Evolutionary conservation across 208 protist species (phyloP).

Genomic region (Phytomonas serpens): DNA sequence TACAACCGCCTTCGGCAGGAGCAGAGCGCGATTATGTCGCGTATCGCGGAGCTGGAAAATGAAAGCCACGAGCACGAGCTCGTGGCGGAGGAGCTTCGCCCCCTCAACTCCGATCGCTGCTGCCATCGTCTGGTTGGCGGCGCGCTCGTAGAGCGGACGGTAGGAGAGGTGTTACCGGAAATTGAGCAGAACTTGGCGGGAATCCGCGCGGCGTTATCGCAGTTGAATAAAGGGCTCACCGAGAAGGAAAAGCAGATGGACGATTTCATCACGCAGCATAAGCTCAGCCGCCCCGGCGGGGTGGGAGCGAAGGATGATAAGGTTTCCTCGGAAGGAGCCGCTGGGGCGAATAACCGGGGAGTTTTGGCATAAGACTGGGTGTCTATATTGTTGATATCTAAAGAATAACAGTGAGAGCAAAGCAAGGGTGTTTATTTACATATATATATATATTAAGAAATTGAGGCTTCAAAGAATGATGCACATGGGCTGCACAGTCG

Average conservation of each 20-base stretch:
- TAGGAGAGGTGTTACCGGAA: constrained; percentile 91
- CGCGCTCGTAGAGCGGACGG: constrained; percentile 93
- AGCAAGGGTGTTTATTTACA: background rate
- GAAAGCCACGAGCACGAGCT: constrained; percentile 88
- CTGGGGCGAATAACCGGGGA: constrained; percentile 34
- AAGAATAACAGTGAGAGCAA: background rate
- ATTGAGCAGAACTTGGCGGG: constrained; percentile 86
- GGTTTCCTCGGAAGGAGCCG: constrained; percentile 15
- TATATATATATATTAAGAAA: background rate
- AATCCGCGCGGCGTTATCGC: constrained; percentile 60
- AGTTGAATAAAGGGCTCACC: constrained; percentile 66
- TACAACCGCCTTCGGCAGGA: constrained; percentile 86
- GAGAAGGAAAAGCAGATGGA: constrained; percentile 84
- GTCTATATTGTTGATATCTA: background rate
- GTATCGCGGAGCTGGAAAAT: constrained; percentile 82
- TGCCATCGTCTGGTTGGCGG: constrained; percentile 93
- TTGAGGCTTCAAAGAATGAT: background rate
- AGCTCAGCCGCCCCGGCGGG: constrained; percentile 42
- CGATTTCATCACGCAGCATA: constrained; percentile 76
- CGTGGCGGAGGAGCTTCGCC: constrained; percentile 78
- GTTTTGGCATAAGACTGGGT: constrained; percentile 43
- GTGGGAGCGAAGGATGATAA: constrained; percentile 15
- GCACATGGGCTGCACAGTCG: background rate
- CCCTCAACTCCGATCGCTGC: constrained; percentile 85
- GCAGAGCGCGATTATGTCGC: constrained; percentile 75